Percentiles rank a stretch among this genome's conserved stretches.
These are phyloP conservation scores for Talaromyces nanjingensis DNA, from an alignment of 495 filamentous ascomycete species.

Conservation along the genomic window DNA sequence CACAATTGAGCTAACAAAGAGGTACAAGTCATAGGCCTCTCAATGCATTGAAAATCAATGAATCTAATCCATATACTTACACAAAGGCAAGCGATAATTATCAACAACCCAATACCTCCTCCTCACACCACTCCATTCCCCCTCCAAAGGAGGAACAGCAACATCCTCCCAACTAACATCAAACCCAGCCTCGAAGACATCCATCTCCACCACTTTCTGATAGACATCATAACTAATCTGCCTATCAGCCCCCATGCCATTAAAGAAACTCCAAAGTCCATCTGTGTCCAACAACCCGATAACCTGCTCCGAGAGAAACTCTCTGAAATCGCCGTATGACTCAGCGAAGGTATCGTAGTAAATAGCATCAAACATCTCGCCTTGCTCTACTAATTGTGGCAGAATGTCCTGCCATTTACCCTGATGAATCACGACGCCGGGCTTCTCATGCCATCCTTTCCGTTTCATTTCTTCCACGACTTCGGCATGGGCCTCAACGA, in stretches of 20 bases:
- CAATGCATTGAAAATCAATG: neutral
- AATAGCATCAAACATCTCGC: constrained; percentile 77
- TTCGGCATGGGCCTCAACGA: constrained; percentile 85
- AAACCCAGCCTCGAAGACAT: constrained; percentile 83
- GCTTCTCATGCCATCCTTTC: constrained; percentile 57
- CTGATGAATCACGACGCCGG: constrained; percentile 57
- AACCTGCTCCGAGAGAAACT: constrained; percentile 84
- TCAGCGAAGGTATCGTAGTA: constrained; percentile 99
- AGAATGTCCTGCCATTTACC: constrained; percentile 84
- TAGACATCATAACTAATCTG: constrained; percentile 95
- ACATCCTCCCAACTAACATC: constrained; percentile 83
- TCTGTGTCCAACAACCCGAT: constrained; percentile 66
- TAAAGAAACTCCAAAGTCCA: constrained; percentile 87
- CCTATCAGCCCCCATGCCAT: constrained; percentile 89
- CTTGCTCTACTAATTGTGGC: constrained; percentile 59
- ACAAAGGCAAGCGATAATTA: constrained; percentile 62
- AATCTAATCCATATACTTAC: constrained; percentile 23
- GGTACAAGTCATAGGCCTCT: neutral
- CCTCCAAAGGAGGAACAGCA: constrained; percentile 55
- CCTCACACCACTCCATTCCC: constrained; percentile 78
- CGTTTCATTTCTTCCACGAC: constrained; percentile 65
- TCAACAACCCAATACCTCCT: constrained; percentile 83
- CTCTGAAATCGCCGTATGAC: constrained; percentile 73
- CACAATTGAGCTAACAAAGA: neutral
- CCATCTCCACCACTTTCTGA: constrained; percentile 84